Evolutionary conservation across 2,329 filamentous ascomycete species (phyloP), one percentile per base, ranked within the genome.

Genomic region (Seiridium unicorne): DNA sequence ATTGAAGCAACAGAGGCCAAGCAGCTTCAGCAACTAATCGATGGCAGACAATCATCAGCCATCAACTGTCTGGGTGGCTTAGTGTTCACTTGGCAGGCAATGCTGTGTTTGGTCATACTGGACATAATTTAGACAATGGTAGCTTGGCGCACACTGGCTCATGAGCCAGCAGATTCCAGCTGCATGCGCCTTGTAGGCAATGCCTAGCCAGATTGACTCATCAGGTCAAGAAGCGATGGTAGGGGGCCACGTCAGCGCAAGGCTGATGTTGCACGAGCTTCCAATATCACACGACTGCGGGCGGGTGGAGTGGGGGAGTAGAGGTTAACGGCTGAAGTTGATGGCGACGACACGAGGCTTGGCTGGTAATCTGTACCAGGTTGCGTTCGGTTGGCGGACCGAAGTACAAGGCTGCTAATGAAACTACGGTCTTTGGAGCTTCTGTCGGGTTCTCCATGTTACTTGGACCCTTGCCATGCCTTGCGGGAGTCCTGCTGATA

Each of bases 171-270:
- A 26, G 18, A 26, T 26, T 26, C 18, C 18, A 26, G 2, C 18
- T 26, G 18, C 18, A 26, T 26, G 18, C 18, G 18, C 18, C 18
- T 26, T 26, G 18, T 26, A 26, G 18, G 18, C 18, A 26, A 26
- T 26, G 18, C 18, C 18, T 26, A 26, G 18, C 18, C 4, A 6
- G 47, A 5, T 32, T 31, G 38, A 42, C 38, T 42, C 38, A 42
- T 13, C 38, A 13, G 13, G 38, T 35, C 32, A 35, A 35, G n/a
- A 51, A 11, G 32, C n/a, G 6, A 51, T 38, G 32, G 18, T 38
- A 6, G 31, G 10, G 35, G 44, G 56, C 56, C 59, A 44, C 51
- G 48, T 51, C 42, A 58, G 40, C 51, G 44, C 18, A 34, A 56
- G 54, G 54, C 32, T 56, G 32, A 11, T 36, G 5, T 9, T 56